phyloP scores from a whole-genome alignment of 2,329 filamentous ascomycete species.

The Penicillium oxalicum region DNA sequence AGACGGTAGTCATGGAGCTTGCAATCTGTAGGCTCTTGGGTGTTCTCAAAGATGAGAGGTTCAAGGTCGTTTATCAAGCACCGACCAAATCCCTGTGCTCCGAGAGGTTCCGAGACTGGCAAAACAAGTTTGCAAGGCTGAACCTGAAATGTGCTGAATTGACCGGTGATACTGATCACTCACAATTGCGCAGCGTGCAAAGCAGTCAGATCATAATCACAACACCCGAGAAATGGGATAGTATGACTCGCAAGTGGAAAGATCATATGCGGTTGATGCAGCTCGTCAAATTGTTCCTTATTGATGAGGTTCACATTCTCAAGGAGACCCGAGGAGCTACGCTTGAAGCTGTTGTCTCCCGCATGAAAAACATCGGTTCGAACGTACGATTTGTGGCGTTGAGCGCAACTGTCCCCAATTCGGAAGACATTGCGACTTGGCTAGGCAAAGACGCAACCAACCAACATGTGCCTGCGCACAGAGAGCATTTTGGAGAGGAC shows the following conservation, averaged over 20 bases:
- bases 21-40: constrained; percentile 68
- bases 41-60: constrained; percentile 52
- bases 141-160: constrained; percentile 67
- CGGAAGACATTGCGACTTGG: constrained; percentile 73
- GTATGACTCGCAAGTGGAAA: constrained; percentile 79
- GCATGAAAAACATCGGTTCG: constrained; percentile 75
- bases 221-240: constrained; percentile 89
- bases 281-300: constrained; percentile 71
- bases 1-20: constrained; percentile 74
- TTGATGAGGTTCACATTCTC: constrained; percentile 83
- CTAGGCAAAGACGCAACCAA: constrained; percentile 60
- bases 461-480: constrained; percentile 57
- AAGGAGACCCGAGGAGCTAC: constrained; percentile 74
- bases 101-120: constrained; percentile 72
- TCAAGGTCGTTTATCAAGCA: constrained; percentile 80
- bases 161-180: constrained; percentile 70
- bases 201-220: constrained; percentile 77
- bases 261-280: constrained; percentile 70
- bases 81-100: constrained; percentile 78
- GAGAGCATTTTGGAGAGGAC: constrained; percentile 69
- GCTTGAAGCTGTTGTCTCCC: constrained; percentile 74
- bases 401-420: constrained; percentile 79
- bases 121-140: constrained; percentile 63
- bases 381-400: constrained; percentile 73
- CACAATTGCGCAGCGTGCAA: constrained; percentile 62